Percentiles rank a stretch among this genome's conserved stretches.
These are phyloP conservation scores for Starmerella bombicola DNA, from an alignment of 805 yeast species.

Conservation along the genomic window DNA sequence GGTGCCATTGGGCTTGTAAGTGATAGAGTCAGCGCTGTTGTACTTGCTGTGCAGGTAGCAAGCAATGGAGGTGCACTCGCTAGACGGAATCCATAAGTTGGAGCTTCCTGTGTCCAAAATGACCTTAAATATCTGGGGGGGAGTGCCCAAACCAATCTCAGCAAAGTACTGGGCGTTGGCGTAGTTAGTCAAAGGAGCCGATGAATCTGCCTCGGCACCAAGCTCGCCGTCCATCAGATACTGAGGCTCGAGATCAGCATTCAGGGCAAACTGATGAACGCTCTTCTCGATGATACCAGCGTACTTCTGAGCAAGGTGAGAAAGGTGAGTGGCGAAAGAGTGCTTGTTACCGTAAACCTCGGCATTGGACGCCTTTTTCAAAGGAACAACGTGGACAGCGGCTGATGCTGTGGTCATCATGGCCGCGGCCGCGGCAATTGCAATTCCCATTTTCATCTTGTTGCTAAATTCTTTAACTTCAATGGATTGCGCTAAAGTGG, in stretches of 20 bases:
- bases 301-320: slow-evolving; percentile 22
- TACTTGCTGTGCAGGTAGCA: slow-evolving; percentile 89
- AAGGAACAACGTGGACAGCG: slow-evolving; percentile 18
- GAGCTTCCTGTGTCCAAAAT: slow-evolving; percentile 94
- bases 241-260: slow-evolving; percentile 14
- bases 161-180: slow-evolving; percentile 93
- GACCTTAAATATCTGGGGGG: slow-evolving; percentile 87
- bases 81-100: slow-evolving; percentile 90
- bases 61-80: slow-evolving; percentile 83
- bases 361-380: slow-evolving; percentile 15
- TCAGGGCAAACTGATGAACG: slow-evolving; percentile 10
- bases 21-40: slow-evolving; percentile 67
- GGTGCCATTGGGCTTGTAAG: slow-evolving; percentile 78
- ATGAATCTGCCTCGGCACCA: slow-evolving; percentile 18
- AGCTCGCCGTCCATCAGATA: slow-evolving; percentile 3
- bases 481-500: too few species aligned
- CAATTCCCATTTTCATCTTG: slow-evolving; percentile 12
- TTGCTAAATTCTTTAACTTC: too few species aligned
- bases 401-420: slow-evolving; percentile 20
- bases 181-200: slow-evolving; percentile 79
- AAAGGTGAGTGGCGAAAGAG: slow-evolving; percentile 19
- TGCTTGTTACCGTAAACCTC: slow-evolving; percentile 18
- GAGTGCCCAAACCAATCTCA: slow-evolving; percentile 83
- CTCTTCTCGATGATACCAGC: slow-evolving; percentile 13
- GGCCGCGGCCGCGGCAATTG: slow-evolving; percentile 19